Conservation (phyloP, 2,329 filamentous ascomycete species). For the Pyricularia sp. region DNA sequence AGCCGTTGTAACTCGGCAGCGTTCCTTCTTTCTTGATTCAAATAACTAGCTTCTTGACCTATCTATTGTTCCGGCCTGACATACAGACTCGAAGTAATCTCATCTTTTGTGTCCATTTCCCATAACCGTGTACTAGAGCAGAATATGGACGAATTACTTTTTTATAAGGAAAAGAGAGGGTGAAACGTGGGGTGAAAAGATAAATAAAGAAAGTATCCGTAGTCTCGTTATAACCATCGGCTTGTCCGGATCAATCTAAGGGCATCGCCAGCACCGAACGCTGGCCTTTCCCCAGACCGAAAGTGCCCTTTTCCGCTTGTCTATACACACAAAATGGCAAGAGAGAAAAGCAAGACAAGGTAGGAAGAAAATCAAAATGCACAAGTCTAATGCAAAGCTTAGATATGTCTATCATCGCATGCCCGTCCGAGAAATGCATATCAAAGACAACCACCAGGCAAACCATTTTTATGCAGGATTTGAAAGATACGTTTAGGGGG, state of each 20-base stretch:
- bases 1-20: neutral
- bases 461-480: conserved; percentile 26
- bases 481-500: conserved; percentile 20
- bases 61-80: no score
- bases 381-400: conserved; percentile 20
- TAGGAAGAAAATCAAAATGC: neutral
- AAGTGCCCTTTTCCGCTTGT: neutral
- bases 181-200: neutral
- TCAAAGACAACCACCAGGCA: conserved; percentile 22
- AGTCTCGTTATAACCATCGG: neutral
- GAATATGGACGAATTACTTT: neutral
- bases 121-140: neutral
- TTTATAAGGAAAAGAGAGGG: neutral
- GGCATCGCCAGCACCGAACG: neutral
- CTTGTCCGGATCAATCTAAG: neutral
- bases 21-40: neutral
- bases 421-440: conserved; percentile 23
- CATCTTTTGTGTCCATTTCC: neutral
- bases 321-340: conserved; percentile 7
- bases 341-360: conserved; percentile 9
- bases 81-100: no score
- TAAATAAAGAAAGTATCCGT: neutral
- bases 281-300: neutral
- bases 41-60: no score
- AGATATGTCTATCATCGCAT: conserved; percentile 22